Base-by-base conservation (phyloP, 1,284 basidiomycete species). In the Veloporphyrellus conicus region DNA sequence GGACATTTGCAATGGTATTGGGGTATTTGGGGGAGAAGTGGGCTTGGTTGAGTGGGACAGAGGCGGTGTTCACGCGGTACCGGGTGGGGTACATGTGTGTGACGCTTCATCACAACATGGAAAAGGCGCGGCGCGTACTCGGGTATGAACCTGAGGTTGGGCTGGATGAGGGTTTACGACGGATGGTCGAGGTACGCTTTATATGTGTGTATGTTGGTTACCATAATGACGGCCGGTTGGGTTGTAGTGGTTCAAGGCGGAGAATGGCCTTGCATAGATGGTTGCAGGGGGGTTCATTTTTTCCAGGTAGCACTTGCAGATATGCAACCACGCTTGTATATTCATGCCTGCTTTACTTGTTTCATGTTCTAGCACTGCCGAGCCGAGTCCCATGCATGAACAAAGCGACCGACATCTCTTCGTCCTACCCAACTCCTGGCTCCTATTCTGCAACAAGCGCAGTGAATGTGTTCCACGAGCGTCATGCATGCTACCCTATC, bases 101-200 rank as follows among this genome's bases (percentile, higher is more conserved):
- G 22, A 76, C 72, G 53, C 78, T 93, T 58, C 98, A 88, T 76
- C 90, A 95, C 69, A 96, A 97, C 66, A 93, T 96, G 45, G 95
- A 99, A 73, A 93, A 92, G 72, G 92, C 95, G 10, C 77, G 94
- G 56, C 73, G 93, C 47, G 79, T 97, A 54, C 75, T 99, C 33
- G 93, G 91, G 2, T 99, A 99, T 68, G 90, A 93, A 64, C 96
- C 95, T 0, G 72, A 92, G 47, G 84, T 96, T 12, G 88, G 92
- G 2, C 61, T 99, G 25, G 84, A 93, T 54, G 94, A 99, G 58
- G 95, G 92, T 19, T 78, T 97, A 50, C 78, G 81, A 68, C 76
- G 75, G 54, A 90, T 86, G 67, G 79, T 92, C 20, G 82, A 85
- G 64, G 86, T 87, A 37, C 25, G 46, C 43, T 36, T 15, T 18